Base-by-base conservation (phyloP, 768 basidiomycete genomes). In the Lentinula raphanica region DNA sequence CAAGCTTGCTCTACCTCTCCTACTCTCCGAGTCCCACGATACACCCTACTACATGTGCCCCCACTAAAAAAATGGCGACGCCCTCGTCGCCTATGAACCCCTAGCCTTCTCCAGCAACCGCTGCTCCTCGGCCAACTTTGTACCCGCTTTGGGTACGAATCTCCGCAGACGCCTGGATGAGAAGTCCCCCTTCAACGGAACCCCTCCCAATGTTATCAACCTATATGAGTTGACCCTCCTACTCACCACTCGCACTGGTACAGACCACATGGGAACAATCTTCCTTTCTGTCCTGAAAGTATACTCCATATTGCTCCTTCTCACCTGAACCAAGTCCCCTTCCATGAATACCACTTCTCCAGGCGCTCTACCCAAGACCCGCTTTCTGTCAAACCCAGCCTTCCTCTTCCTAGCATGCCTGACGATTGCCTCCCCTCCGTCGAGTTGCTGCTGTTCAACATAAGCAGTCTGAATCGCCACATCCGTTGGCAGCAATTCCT, bases 321-420 rank as follows among this genome's bases (percentile, higher is more conserved):
- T 40, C 3, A 55, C 39, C 39, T 55, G 54, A 13, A 55, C 54
- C 36, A 55, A 42, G 9, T 55, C 19, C 1, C 54, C 54, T 11
- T 55, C 42, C 15, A 40, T 15, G 12, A 55, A 55, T 1, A 55
- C 25, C 3, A 42, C 38, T 11, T 55, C 54, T n/a, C 3, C 23
- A 5, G 5, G 15, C 3, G 15, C 27, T 17, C 23, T 39, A 25
- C 23, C 19, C 25, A 55, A 5, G 2, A 55, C 1, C 51, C 51
- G n/a, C n/a, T n/a, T 53, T 53, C 23, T 31, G 8, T 55, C 38
- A 11, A 55, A 55, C 3, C 2, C 38, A 1, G 7, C 1, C 12
- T 55, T 55, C 3, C 12, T 39, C 29, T 42, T 55, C 42, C 13
- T 7, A 11, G 70, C 66, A 11, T 74, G 71, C 0, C 56, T 40